Base-by-base conservation (phyloP, 768 basidiomycete species). In the Candolleomyces eurysporus region DNA sequence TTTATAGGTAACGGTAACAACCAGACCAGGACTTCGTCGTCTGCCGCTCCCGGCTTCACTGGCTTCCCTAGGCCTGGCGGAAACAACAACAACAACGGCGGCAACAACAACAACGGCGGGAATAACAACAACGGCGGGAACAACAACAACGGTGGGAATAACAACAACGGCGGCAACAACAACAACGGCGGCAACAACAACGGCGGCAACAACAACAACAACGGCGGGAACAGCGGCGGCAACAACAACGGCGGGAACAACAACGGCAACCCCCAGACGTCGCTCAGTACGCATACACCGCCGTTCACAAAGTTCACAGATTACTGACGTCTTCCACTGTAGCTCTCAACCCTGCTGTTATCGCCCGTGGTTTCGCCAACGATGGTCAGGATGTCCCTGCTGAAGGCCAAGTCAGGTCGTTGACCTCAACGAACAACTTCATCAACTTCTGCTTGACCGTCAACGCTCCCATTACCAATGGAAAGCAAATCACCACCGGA, bases 341-440 rank as follows among this genome's bases (percentile, higher is more conserved):
- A 73, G 78, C 78, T 10, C 74, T 84, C 45, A 77, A 81, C 61
- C 72, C 75, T 19, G 57, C 60, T 9, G 77, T 83, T 30, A 72
- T 84, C 62, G 71, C 72, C 32, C 64, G 55, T 4, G 78, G 76
- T 6, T 82, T 82, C 65, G 71, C 70, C 21, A 73, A 77, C 43
- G 70, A 84, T 57, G 84, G 84, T 9, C 79, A 81, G 66, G 71
- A 71, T 19, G 68, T 69, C 8, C 78, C 78, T 5, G 65, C 70
- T 6, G 68, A 69, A 5, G 84, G 83, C 30, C 83, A 86, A 68
- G 79, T 79, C 39, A 68, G 79, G 1, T 83, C 83, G 11, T 54
- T 79, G 32, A 85, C 84, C 4, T 84, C 83, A 40, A 69, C 65
- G 45, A 87, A 88, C 78, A 88, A 90, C 80, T 90, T 83, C 73